phyloP scores from a whole-genome alignment of 1,139 yeast genomes.

The Kodamaea arcana region DNA sequence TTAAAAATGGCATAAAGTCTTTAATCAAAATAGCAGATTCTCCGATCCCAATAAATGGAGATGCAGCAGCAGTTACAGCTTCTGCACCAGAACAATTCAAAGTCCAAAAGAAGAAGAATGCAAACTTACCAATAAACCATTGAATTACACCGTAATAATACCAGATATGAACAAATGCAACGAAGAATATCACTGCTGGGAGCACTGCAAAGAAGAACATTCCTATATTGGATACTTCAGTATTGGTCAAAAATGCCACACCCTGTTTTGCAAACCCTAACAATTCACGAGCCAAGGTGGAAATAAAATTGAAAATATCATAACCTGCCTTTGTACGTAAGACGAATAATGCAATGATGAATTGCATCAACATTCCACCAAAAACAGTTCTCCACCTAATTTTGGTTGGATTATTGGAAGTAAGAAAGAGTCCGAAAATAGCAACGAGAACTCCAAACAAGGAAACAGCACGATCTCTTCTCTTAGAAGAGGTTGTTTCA shows the following conservation, averaged over 20 bases:
- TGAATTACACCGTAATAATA: constrained; percentile 60
- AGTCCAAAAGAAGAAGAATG: constrained; percentile 59
- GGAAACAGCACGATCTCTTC: constrained; percentile 56
- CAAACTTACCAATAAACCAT: constrained; percentile 60
- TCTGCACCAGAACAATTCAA: constrained; percentile 64
- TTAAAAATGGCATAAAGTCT: constrained; percentile 58
- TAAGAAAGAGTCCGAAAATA: constrained; percentile 39
- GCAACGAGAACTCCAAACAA: constrained; percentile 56
- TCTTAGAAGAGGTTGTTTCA: constrained; percentile 45
- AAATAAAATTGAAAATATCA: constrained; percentile 61
- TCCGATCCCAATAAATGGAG: constrained; percentile 69
- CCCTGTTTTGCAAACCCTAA: constrained; percentile 61
- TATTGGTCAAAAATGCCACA: constrained; percentile 54
- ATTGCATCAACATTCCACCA: constrained; percentile 61
- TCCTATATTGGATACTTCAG: constrained; percentile 34
- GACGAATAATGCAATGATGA: constrained; percentile 57
- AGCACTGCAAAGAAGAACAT: constrained; percentile 59
- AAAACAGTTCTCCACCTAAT: constrained; percentile 62
- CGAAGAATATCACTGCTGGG: constrained; percentile 63
- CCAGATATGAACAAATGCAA: constrained; percentile 60
- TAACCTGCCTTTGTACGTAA: constrained; percentile 59
- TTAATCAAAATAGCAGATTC: constrained; percentile 63
- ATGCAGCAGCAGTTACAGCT: constrained; percentile 65
- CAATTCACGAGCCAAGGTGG: constrained; percentile 55
- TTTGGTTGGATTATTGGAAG: constrained; percentile 44